Conservation (phyloP, 306 rosid genomes). For the Biancaea sappan region DNA sequence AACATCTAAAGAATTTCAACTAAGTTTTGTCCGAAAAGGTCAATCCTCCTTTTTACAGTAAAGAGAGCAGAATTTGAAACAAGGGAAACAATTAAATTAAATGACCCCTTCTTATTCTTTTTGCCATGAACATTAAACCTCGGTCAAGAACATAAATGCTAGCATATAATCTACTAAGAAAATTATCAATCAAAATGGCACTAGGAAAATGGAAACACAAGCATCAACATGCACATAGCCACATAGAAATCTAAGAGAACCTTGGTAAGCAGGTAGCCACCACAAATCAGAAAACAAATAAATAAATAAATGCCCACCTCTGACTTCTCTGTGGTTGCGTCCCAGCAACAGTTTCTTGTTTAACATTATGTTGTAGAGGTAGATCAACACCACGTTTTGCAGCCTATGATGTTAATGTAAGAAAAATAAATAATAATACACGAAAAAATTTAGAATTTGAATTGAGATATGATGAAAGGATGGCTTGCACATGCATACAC, state of each 20-base stretch:
- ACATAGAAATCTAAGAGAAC: background rate
- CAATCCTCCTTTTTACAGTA: background rate
- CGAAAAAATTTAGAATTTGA: background rate
- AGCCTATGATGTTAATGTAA: slow-evolving; percentile 37
- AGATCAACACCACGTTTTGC: slow-evolving; percentile 47
- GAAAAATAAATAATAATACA: slow-evolving; percentile 2
- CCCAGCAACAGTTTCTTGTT: slow-evolving; percentile 39
- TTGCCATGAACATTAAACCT: background rate
- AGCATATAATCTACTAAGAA: background rate
- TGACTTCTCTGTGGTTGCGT: slow-evolving; percentile 42
- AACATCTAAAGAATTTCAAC: background rate
- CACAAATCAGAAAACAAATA: background rate
- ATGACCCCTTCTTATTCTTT: background rate
- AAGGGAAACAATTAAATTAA: background rate
- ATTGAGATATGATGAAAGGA: background rate
- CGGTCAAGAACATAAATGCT: background rate
- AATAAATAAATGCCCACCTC: slow-evolving; percentile 46
- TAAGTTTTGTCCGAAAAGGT: background rate
- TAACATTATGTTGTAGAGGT: slow-evolving; percentile 40
- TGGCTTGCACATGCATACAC: background rate
- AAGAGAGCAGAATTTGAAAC: background rate
- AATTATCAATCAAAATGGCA: background rate
- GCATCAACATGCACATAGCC: slow-evolving; percentile 9
- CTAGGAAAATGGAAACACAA: background rate
- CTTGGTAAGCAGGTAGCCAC: background rate